These are phyloP conservation scores for Thielaviopsis ethacetica DNA, from an alignment of 2,329 filamentous ascomycete species.

Conservation along the genomic window DNA sequence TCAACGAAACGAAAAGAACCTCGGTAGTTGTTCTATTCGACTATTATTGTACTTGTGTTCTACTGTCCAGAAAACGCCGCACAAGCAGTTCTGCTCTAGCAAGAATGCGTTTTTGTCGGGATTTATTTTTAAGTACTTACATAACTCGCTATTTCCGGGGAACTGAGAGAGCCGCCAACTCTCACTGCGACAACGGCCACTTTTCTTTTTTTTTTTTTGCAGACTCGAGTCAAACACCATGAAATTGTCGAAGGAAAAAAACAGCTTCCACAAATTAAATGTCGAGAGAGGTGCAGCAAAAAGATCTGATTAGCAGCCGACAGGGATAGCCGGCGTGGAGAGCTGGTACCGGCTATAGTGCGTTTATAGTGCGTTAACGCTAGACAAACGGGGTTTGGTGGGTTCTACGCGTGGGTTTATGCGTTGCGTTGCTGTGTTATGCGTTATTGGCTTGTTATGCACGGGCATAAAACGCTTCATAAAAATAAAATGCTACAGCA, in stretches of 20 bases:
- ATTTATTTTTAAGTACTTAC: neutral
- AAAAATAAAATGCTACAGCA: no score
- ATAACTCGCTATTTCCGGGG: neutral
- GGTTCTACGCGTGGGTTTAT: no score
- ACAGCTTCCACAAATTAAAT: neutral
- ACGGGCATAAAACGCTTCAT: no score
- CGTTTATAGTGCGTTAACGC: no score
- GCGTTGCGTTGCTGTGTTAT: no score
- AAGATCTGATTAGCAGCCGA: neutral
- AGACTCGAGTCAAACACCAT: neutral
- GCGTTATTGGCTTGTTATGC: no score
- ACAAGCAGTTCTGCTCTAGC: no score
- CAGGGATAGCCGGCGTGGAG: neutral
- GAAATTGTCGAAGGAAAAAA: neutral
- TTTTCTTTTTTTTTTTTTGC: no score
- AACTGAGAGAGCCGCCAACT: neutral
- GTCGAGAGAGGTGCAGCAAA: neutral
- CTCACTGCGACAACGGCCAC: neutral
- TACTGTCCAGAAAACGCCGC: no score
- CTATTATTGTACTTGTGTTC: no score
- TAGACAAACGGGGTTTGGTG: no score
- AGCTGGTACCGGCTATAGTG: neutral
- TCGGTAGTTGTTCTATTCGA: neutral
- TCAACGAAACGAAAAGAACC: neutral
- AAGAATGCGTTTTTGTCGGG: neutral